Evolutionary conservation across 257 asterid species (phyloP).

Genomic region (Avicennia marina): DNA sequence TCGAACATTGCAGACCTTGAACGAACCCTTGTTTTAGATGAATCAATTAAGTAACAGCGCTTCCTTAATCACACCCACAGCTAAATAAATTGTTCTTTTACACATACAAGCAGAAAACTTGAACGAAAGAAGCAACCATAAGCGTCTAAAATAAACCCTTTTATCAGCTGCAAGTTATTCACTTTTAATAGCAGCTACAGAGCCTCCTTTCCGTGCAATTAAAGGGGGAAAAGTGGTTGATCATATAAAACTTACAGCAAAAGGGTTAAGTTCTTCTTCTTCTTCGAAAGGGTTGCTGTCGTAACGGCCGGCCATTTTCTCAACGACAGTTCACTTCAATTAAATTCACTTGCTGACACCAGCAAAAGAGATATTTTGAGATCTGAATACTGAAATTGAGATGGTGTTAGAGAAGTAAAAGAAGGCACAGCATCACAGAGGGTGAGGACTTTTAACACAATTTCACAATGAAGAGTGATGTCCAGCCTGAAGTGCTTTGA

Average conservation of each 20-base stretch:
- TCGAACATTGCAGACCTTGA: no score
- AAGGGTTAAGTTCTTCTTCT: slow-evolving; percentile 57
- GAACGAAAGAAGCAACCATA: slow-evolving; percentile 19
- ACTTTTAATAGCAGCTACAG: no score
- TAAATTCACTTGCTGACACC: slow-evolving; percentile 5
- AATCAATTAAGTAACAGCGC: no score
- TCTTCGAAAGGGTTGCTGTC: slow-evolving; percentile 60
- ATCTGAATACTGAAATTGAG: slow-evolving; percentile 5
- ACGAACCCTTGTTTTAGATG: no score
- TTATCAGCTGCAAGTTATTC: background rate
- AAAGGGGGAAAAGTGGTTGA: background rate
- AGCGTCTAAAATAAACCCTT: slow-evolving; percentile 5
- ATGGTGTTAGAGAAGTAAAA: slow-evolving; percentile 8
- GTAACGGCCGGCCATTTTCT: slow-evolving; percentile 58
- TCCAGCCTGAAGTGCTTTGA: slow-evolving; percentile 17
- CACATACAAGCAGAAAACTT: no score
- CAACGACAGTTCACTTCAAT: slow-evolving; percentile 8
- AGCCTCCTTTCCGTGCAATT: no score
- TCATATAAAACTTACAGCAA: slow-evolving; percentile 35
- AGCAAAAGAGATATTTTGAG: background rate
- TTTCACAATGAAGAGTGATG: slow-evolving; percentile 17
- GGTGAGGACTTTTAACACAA: slow-evolving; percentile 22
- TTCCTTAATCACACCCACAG: no score
- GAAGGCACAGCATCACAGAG: slow-evolving; percentile 18
- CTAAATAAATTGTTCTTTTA: no score